A percentile compares a stretch with the other conserved stretches of the same genome.
phyloP scores from a whole-genome alignment of 768 basidiomycete genomes.

The Boletus rubropictus region DNA sequence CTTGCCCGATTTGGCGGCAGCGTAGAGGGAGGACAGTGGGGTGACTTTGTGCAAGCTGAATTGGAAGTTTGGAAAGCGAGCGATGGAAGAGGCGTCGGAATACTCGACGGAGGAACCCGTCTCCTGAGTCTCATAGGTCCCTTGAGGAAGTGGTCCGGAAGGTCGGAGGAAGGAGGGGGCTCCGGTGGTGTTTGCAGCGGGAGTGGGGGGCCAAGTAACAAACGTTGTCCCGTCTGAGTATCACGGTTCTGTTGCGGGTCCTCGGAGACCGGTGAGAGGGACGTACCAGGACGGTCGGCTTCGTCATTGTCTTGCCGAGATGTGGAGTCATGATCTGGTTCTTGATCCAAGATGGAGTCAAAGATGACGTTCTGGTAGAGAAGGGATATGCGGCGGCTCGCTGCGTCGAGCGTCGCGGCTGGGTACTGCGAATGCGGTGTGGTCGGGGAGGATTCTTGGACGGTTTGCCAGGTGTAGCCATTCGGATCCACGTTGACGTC shows the following conservation, averaged over 20 bases:
- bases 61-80: slow-evolving; percentile 66
- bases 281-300: slow-evolving; percentile 12
- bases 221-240: slow-evolving; percentile 42
- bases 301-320: slow-evolving; percentile 18
- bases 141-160: slow-evolving; percentile 23
- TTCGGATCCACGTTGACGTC: slow-evolving; percentile 34
- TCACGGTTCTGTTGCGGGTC: slow-evolving; percentile 4
- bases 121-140: slow-evolving; percentile 40
- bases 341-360: slow-evolving; percentile 36
- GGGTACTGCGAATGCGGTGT: slow-evolving; percentile 30
- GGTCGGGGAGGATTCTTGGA: slow-evolving; percentile 21
- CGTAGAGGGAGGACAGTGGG: slow-evolving; percentile 40
- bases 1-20: slow-evolving; percentile 25
- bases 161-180: slow-evolving; percentile 24
- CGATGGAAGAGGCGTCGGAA: slow-evolving; percentile 68
- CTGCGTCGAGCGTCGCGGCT: slow-evolving; percentile 55
- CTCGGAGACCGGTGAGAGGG: slow-evolving; percentile 1
- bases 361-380: slow-evolving; percentile 74
- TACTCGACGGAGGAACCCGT: slow-evolving; percentile 44
- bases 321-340: slow-evolving; percentile 17
- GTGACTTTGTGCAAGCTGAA: slow-evolving; percentile 61
- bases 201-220: slow-evolving; percentile 57
- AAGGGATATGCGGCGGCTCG: slow-evolving; percentile 61
- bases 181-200: slow-evolving; percentile 19
- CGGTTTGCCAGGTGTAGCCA: slow-evolving; percentile 43